Base-by-base conservation (phyloP, 148 eudicot genomes). In the Agrostemma githago region DNA sequence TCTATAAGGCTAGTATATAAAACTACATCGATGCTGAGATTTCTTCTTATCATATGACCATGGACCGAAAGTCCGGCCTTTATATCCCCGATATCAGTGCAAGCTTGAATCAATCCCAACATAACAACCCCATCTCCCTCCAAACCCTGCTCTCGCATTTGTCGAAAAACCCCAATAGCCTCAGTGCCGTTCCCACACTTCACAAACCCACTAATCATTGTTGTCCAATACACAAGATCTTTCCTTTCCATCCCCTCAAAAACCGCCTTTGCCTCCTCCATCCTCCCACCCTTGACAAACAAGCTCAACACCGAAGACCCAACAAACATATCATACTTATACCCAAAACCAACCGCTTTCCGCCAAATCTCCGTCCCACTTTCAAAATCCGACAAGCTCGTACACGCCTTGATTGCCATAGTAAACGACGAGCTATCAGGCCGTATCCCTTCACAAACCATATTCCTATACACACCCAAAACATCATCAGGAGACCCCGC, bases 361-460 rank as follows among this genome's bases (percentile, higher is more conserved):
- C 48, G 26, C 83, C 89, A 79, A 78, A 91, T 80, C 46, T 84
- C 84, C 60, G 76, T 85, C 1, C 93, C 97, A 80, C 14, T 80
- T 51, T 80, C 78, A 75, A 87, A 83, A 81, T 89, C 88, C 74
- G 62, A 78, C 75, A 82, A 82, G 70, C 77, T 81, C 0, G 91
- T 53, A 66, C 96, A 91, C 44, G 93, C 91, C 85, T 89, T 91
- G 64, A 91, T 85, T 3, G 85, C 82, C 61, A 89, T 78, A 0
- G 93, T 91, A 72, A 88, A 89, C 19, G 89, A 84, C 7, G 95
- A 92, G 84, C 97, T 92, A 62, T 92, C 97, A n/a, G 89, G 90
- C 73, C 68, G 85, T 48, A 84, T 69, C 34, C 84, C 89, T 62
- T 86, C 87, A 54, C 38, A 62, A 56, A 62, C 64, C 94, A 89